phyloP scores from a whole-genome alignment of 1,284 basidiomycete species.

The Volvariella volvacea region DNA sequence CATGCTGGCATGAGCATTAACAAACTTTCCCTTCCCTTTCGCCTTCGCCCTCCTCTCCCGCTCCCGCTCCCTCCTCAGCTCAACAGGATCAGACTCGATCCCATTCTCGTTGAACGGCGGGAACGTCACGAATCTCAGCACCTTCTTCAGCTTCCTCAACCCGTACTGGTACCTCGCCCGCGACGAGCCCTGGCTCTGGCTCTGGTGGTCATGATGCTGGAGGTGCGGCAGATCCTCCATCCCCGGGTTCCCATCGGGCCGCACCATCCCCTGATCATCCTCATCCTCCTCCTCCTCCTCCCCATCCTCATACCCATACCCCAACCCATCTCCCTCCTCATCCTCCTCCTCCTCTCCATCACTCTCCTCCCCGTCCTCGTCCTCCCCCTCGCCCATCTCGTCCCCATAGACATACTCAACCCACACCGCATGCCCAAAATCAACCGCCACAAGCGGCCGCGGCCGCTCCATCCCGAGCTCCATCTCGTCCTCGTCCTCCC shows the following conservation, averaged over 20 bases:
- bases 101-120: conserved; percentile 41
- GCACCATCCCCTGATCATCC: no score
- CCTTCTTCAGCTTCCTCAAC: conserved; percentile 27
- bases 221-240: no score
- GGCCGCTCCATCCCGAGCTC: conserved; percentile 34
- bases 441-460: conserved; percentile 66
- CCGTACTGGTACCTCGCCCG: no score
- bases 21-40: conserved; percentile 5
- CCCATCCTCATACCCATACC: neutral
- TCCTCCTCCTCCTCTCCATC: conserved; percentile 14
- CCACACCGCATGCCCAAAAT: conserved; percentile 74
- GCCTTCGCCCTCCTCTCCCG: conserved; percentile 16
- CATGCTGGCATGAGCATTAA: no score
- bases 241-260: neutral
- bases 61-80: conserved; percentile 9
- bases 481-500: conserved; percentile 31
- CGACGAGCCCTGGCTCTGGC: conserved; percentile 7
- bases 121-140: conserved; percentile 63
- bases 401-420: conserved; percentile 47
- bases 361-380: neutral
- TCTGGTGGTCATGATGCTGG: no score
- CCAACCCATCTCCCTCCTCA: conserved; percentile 11
- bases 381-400: conserved; percentile 7
- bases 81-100: conserved; percentile 9
- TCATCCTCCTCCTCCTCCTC: neutral